A percentile compares a stretch with the other conserved stretches of the same genome.
Conservation (phyloP, 208 protist genomes). For the Angomonas deanei region DNA sequence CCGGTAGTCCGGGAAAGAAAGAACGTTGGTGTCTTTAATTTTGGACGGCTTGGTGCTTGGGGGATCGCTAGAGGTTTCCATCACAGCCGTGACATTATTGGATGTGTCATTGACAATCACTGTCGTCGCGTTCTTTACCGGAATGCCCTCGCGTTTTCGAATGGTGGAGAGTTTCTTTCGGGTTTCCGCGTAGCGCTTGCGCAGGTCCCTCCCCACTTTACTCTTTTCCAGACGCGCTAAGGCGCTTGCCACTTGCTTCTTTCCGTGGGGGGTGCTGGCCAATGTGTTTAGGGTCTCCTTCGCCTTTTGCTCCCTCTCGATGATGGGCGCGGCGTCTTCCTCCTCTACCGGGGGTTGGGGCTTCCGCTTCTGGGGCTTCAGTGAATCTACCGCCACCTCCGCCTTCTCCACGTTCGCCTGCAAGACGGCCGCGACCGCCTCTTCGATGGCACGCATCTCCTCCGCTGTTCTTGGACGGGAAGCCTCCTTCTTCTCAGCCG, state of each 20-base stretch:
- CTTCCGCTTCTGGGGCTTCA: not conserved
- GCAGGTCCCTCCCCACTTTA: not conserved
- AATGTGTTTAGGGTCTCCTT: not conserved
- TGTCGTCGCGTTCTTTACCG: not conserved
- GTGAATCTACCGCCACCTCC: not conserved
- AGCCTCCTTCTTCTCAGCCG: not conserved
- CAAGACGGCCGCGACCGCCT: not conserved
- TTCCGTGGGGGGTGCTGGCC: not conserved
- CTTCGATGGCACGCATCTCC: conserved; percentile 3
- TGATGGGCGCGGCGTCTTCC: not conserved
- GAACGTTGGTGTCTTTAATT: conserved; percentile 3
- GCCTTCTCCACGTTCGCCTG: not conserved
- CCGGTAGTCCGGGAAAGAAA: conserved; percentile 69
- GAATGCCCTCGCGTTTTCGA: not conserved
- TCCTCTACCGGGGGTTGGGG: not conserved
- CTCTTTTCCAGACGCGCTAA: not conserved
- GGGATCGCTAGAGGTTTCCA: not conserved
- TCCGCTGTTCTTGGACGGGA: not conserved
- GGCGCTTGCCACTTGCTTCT: not conserved
- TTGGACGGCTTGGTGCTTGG: not conserved
- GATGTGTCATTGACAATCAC: not conserved
- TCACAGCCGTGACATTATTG: not conserved
- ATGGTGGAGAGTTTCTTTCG: not conserved
- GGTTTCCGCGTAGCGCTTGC: not conserved
- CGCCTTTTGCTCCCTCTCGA: not conserved